phyloP scores from a whole-genome alignment of 192 early-diverging fungal species.

The Cetraspora pellucida region DNA sequence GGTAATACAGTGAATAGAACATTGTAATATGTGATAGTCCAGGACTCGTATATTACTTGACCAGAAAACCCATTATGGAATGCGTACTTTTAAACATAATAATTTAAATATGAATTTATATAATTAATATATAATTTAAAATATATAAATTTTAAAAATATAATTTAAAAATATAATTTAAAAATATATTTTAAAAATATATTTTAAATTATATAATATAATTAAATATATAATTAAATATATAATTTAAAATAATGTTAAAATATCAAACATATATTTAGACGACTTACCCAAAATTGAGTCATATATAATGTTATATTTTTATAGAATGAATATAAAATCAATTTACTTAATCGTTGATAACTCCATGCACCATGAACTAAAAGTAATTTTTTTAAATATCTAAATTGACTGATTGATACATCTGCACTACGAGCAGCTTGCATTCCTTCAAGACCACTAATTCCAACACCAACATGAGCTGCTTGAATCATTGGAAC shows the following conservation, averaged over 20 bases:
- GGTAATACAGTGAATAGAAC: constrained; percentile 94
- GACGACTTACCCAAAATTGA: constrained; percentile 83
- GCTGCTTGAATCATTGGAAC: constrained; percentile 99
- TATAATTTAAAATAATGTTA: too few relatives aligned
- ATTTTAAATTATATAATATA: too few relatives aligned
- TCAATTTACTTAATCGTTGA: constrained; percentile 91
- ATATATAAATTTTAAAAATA: too few relatives aligned
- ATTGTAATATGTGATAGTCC: constrained; percentile 95
- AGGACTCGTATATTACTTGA: constrained; percentile 96
- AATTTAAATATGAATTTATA: not conserved
- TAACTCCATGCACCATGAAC: constrained; percentile 99
- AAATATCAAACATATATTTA: not conserved
- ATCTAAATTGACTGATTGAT: constrained; percentile 98
- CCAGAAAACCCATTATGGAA: constrained; percentile 96
- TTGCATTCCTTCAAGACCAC: constrained; percentile 94
- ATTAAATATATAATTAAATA: too few relatives aligned
- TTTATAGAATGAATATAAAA: constrained; percentile 99
- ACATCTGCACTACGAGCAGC: constrained; percentile 97
- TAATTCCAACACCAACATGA: constrained; percentile 97
- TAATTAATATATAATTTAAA: too few relatives aligned
- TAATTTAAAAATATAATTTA: too few relatives aligned
- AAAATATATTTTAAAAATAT: too few relatives aligned
- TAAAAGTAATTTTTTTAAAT: constrained; percentile 89
- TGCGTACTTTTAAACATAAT: constrained; percentile 53
- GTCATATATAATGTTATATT: constrained; percentile 98